A percentile compares a stretch with the other conserved stretches of the same genome.
These are phyloP conservation scores for Porphyra umbilicalis DNA, from an alignment of 31 red algal species.

Conservation along the genomic window DNA sequence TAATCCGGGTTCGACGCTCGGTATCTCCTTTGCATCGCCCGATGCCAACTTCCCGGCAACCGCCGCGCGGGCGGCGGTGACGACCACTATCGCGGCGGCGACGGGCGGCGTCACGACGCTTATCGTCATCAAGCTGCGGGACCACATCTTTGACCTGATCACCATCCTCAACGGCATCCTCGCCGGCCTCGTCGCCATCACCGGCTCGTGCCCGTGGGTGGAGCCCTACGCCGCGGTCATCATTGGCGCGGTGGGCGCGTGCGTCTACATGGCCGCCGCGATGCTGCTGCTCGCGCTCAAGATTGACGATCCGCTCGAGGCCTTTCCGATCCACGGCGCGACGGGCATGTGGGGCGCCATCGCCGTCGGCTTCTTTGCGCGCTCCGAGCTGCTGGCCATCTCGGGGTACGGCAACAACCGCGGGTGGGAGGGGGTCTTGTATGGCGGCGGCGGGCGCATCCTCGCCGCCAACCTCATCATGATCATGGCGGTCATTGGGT, in stretches of 20 bases:
- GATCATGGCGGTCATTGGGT: conserved; percentile 9
- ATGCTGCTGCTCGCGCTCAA: conserved; percentile 43
- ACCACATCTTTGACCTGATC: conserved; percentile 74
- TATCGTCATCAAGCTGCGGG: conserved; percentile 34
- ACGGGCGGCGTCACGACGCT: conserved; percentile 31
- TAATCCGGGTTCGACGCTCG: conserved; percentile 87
- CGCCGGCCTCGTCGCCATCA: conserved; percentile 85
- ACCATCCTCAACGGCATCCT: conserved; percentile 82
- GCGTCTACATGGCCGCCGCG: conserved; percentile 44
- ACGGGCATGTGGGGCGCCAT: conserved; percentile 60
- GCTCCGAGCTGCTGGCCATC: conserved; percentile 10
- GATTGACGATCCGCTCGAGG: conserved; percentile 97
- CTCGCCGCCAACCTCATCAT: conserved; percentile 9
- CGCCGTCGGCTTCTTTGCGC: conserved; percentile 42
- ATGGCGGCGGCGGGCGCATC: conserved; percentile 8
- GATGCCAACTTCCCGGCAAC: conserved; percentile 9
- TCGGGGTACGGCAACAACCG: conserved; percentile 41
- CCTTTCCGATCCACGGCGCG: conserved; percentile 84
- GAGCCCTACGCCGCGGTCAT: conserved; percentile 62
- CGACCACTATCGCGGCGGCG: conserved; percentile 20
- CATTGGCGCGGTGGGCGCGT: conserved; percentile 64
- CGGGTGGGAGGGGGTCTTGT: no score
- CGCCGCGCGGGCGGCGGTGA: conserved; percentile 21
- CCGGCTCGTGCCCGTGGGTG: conserved; percentile 65
- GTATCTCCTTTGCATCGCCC: conserved; percentile 6